Percentiles rank a stretch among this genome's conserved stretches.
Evolutionary conservation across 2,329 filamentous ascomycete genomes (phyloP).

Genomic region (Botryotinia calthae): DNA sequence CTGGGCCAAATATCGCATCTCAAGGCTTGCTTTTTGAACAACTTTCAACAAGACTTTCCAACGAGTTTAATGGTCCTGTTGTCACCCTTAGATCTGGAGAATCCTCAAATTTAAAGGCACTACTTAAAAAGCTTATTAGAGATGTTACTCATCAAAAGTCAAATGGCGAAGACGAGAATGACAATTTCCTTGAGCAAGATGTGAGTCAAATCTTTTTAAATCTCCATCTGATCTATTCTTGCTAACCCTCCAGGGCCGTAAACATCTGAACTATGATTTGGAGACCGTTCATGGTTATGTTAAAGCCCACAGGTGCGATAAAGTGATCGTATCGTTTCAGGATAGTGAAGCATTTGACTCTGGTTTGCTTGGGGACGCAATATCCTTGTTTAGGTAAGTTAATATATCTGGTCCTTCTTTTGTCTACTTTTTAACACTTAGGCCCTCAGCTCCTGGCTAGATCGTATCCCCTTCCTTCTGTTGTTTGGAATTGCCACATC

Average conservation of each 20-base stretch:
- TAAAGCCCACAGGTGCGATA: constrained; percentile 50
- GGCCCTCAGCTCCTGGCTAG: constrained; percentile 58
- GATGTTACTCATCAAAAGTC: constrained; percentile 54
- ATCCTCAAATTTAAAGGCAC: constrained; percentile 69
- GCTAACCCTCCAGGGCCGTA: constrained; percentile 49
- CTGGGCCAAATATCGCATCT: constrained; percentile 74
- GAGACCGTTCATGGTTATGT: constrained; percentile 65
- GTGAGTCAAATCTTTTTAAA: constrained; percentile 40
- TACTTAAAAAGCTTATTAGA: constrained; percentile 70
- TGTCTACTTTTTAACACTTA: constrained; percentile 4
- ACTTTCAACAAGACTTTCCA: constrained; percentile 56
- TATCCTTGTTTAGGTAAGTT: constrained; percentile 64
- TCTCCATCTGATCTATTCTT: neutral
- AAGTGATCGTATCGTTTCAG: constrained; percentile 71
- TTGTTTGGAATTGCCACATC: constrained; percentile 81
- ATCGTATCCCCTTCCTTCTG: constrained; percentile 73
- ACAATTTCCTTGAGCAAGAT: constrained; percentile 47
- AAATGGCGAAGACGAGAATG: constrained; percentile 52
- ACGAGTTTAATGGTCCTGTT: constrained; percentile 52
- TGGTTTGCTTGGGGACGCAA: constrained; percentile 66
- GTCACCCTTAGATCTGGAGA: constrained; percentile 68
- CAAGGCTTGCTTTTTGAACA: constrained; percentile 73
- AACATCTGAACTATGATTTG: constrained; percentile 75
- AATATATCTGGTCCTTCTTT: neutral
- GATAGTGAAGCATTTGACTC: constrained; percentile 82